These are phyloP conservation scores for Nadsonia fulvescens DNA, from an alignment of 805 yeast genomes.

Conservation along the genomic window DNA sequence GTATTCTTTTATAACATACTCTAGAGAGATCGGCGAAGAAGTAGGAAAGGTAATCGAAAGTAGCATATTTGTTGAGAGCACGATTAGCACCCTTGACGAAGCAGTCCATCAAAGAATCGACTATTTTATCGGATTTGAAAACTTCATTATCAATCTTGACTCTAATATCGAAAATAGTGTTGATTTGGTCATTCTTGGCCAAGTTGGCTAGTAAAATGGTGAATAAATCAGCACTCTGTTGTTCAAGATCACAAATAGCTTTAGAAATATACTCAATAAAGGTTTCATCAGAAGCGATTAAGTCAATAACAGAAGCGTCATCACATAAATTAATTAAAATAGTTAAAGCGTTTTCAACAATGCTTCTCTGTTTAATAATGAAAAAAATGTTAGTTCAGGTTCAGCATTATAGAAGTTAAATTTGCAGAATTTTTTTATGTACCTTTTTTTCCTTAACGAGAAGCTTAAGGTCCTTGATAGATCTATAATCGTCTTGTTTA, in stretches of 20 bases:
- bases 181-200: constrained; percentile 57
- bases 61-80: constrained; percentile 50
- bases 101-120: constrained; percentile 76
- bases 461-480: constrained; percentile 53
- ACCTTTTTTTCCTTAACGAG: constrained; percentile 22
- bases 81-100: constrained; percentile 73
- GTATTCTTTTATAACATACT: too few species aligned
- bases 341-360: constrained; percentile 35
- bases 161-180: constrained; percentile 44
- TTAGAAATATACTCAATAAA: constrained; percentile 22
- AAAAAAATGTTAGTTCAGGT: too few species aligned
- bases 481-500: constrained; percentile 46
- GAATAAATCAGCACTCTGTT: constrained; percentile 61
- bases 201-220: constrained; percentile 72
- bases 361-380: constrained; percentile 6
- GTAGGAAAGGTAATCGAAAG: constrained; percentile 67
- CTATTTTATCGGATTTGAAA: constrained; percentile 31
- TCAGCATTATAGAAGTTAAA: too few species aligned
- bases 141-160: constrained; percentile 19
- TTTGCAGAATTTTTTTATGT: too few species aligned
- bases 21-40: constrained; percentile 85
- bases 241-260: constrained; percentile 29
- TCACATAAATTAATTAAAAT: constrained; percentile 72
- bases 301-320: constrained; percentile 40
- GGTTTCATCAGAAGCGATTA: constrained; percentile 45